A percentile compares a stretch with the other conserved stretches of the same genome.
These are phyloP conservation scores for Eimeria sp. DNA, from an alignment of 169 alveolate genomes.

Conservation along the genomic window DNA sequence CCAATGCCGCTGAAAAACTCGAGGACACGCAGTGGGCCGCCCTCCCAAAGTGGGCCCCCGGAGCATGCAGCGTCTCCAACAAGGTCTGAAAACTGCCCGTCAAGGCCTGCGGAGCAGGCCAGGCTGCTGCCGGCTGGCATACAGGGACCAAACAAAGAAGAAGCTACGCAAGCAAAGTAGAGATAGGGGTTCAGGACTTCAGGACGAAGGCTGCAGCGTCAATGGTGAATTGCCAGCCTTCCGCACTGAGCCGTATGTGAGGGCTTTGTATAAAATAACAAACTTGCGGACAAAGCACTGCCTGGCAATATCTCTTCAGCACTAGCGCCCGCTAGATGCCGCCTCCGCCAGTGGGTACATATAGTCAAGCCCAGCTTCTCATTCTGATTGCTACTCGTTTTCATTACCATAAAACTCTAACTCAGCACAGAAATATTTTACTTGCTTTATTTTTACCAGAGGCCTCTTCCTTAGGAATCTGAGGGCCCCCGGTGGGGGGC, in stretches of 20 bases:
- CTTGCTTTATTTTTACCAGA: background rate
- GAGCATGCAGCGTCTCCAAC: background rate
- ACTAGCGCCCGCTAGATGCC: background rate
- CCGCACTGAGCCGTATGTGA: background rate
- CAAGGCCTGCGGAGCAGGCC: background rate
- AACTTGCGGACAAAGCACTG: background rate
- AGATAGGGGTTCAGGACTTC: background rate
- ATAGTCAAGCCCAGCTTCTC: background rate
- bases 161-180: background rate
- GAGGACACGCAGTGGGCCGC: constrained; percentile 60
- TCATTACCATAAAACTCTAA: background rate
- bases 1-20: constrained; percentile 89
- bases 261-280: background rate
- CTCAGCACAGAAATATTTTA: background rate
- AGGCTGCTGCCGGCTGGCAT: background rate
- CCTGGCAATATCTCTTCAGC: background rate
- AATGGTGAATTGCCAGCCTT: background rate
- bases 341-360: background rate
- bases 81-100: constrained; percentile 10
- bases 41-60: constrained; percentile 26
- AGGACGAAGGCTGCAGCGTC: background rate
- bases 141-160: background rate
- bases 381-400: background rate
- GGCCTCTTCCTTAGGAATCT: background rate
- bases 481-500: constrained; percentile 3